Base-by-base conservation (phyloP, 306 rosid genomes). In the Argentina anserina region DNA sequence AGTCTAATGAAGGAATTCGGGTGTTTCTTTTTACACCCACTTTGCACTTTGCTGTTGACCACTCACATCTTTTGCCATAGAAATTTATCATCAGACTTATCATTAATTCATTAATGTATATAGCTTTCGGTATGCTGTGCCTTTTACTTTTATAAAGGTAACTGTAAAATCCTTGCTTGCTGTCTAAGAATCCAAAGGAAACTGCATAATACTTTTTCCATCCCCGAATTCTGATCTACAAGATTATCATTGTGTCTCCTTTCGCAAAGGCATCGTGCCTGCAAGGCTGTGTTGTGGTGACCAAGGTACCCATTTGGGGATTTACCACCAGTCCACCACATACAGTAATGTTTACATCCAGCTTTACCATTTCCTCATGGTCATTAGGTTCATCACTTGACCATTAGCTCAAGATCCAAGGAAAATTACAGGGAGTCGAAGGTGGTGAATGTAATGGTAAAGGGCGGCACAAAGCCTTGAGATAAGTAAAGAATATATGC, bases 111-210 rank as follows among this genome's bases (percentile, higher is more conserved):
- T 31, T 64, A 23, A n/a, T n/a, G n/a, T n/a, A n/a, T 21, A 34
- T 21, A 66, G 62, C 73, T 76, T 73, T 47, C 10, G 80, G 68
- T 76, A 59, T 73, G 67, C 39, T 34, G 11, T n/a, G n/a, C 47
- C 49, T 70, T n/a, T 74, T 71, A 76, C 76, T 84, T 74, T 72
- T 67, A 69, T n/a, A 66, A 66, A 72, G 84, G 83, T 67, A 78
- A 76, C 67, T 76, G 80, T 73, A 79, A 64, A 64, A 63, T 69
- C 18, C 15, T 66, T 69, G 3, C 56, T 72, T 67, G 47, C 46
- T 76, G 46, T 75, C 13, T 25, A 83, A 85, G 92, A 84, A 79
- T 79, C 81, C 76, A 17, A 62, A 31, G 78, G 41, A 61, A 50
- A 29, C n/a, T 73, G 73, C 75, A 55, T 33, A 67, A 72, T 79